Conservation (phyloP, 176 grass and related monocot species). For the Saccharum spontaneum region DNA sequence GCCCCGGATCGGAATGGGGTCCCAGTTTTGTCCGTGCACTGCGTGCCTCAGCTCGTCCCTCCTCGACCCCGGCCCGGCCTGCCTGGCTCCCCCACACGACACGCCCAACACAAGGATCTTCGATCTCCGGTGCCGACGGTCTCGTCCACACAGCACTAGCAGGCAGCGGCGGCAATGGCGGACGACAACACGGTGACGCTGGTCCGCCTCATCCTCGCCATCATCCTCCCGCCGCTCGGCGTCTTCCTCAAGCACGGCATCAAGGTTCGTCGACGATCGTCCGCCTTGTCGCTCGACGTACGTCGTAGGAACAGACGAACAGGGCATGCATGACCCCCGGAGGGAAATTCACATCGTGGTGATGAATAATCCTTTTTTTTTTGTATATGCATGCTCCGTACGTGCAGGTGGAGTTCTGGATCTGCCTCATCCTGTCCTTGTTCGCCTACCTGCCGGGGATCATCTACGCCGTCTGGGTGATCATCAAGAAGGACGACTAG, state of each 20-base stretch:
- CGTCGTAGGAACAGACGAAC: background rate
- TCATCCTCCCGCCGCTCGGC: slow-evolving; percentile 54
- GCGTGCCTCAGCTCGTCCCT: too few relatives aligned
- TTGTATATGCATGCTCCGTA: too few relatives aligned
- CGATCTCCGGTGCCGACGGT: background rate
- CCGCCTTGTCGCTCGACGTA: background rate
- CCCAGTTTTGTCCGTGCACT: background rate
- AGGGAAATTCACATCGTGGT: too few relatives aligned
- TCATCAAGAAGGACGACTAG: background rate
- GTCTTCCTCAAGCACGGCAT: slow-evolving; percentile 51
- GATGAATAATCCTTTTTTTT: too few relatives aligned
- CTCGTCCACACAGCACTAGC: too few relatives aligned
- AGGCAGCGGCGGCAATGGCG: background rate
- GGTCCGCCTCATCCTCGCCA: slow-evolving; percentile 39
- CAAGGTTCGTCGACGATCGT: background rate
- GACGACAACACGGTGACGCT: slow-evolving; percentile 13
- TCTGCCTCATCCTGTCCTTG: slow-evolving; percentile 28
- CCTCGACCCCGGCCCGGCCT: too few relatives aligned
- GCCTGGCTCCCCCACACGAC: background rate
- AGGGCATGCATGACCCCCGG: too few relatives aligned
- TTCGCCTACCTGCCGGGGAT: slow-evolving; percentile 37
- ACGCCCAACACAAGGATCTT: too few relatives aligned
- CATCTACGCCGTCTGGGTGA: slow-evolving; percentile 46
- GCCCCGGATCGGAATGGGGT: background rate
- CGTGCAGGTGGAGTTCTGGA: slow-evolving; percentile 42